Evolutionary conservation across 2,329 filamentous ascomycete species (phyloP).

Genomic region (Acephala macrosclerotiorum): DNA sequence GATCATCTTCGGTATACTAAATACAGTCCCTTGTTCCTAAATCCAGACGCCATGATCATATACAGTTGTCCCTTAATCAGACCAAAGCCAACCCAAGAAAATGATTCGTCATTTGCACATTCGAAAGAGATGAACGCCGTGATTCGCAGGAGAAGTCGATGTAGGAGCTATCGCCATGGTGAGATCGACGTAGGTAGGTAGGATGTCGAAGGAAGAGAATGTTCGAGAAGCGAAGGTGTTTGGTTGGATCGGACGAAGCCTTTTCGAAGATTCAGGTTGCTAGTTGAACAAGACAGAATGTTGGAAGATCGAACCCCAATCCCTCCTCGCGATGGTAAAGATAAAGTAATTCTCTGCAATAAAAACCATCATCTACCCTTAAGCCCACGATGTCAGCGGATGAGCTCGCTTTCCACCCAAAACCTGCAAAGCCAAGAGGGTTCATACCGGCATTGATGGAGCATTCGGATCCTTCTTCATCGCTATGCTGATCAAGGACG

Average conservation of each 20-base stretch:
- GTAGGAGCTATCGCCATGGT: neutral
- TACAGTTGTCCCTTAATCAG: neutral
- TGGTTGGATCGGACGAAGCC: neutral
- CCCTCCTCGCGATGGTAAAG: too few species aligned
- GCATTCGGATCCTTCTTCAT: neutral
- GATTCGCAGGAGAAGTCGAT: neutral
- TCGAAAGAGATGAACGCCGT: neutral
- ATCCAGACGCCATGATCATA: neutral
- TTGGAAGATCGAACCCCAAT: too few species aligned
- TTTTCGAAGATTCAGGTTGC: neutral
- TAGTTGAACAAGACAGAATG: too few species aligned
- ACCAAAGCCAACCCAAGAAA: neutral
- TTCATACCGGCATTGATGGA: neutral
- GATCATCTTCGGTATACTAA: too few species aligned
- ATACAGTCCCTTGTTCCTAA: too few species aligned
- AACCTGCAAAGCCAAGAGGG: neutral
- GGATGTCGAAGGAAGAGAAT: neutral
- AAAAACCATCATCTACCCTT: too few species aligned
- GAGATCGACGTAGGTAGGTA: neutral
- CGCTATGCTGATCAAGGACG: conserved; percentile 5
- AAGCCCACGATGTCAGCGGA: too few species aligned
- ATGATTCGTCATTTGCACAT: neutral
- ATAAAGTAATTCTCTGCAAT: too few species aligned
- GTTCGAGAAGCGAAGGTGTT: neutral
- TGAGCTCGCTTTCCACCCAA: too few species aligned